Evolutionary conservation across 2,329 filamentous ascomycete species (phyloP).

Genomic region (Ilyonectria destructans): DNA sequence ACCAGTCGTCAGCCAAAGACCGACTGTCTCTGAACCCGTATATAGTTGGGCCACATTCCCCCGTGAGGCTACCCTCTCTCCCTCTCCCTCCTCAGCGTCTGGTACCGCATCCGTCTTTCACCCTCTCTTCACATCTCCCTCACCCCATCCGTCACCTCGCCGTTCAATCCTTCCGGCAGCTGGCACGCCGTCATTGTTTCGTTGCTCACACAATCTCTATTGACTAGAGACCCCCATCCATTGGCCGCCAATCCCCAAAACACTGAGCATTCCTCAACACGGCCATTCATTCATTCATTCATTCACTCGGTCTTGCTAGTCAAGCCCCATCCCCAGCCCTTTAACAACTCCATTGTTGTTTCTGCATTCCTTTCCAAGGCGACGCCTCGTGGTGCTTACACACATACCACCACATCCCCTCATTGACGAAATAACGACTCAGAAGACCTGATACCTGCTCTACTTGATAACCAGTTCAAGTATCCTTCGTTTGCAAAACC

Average conservation of each 20-base stretch:
- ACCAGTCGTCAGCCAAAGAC: not conserved
- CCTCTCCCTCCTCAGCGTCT: conserved; percentile 45
- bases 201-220: conserved; percentile 27
- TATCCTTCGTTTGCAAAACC: conserved; percentile 1
- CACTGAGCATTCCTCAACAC: conserved; percentile 26
- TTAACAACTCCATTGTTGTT: not conserved
- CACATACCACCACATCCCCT: not conserved
- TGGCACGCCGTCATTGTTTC: conserved; percentile 45
- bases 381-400: not conserved
- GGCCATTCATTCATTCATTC: conserved; percentile 24
- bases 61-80: conserved; percentile 37
- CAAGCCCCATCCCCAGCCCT: conserved; percentile 6
- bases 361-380: conserved; percentile 1
- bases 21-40: conserved; percentile 29
- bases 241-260: conserved; percentile 9
- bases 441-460: not conserved
- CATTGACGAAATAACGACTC: conserved; percentile 6
- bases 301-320: not conserved
- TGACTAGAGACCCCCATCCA: conserved; percentile 34
- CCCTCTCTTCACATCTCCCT: conserved; percentile 20
- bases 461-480: conserved; percentile 3
- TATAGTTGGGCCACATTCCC: conserved; percentile 49
- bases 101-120: conserved; percentile 34
- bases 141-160: conserved; percentile 32
- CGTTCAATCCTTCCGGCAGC: conserved; percentile 56